Evolutionary conservation across 805 yeast genomes (phyloP).

Genomic region (Barnettozyma californica): DNA sequence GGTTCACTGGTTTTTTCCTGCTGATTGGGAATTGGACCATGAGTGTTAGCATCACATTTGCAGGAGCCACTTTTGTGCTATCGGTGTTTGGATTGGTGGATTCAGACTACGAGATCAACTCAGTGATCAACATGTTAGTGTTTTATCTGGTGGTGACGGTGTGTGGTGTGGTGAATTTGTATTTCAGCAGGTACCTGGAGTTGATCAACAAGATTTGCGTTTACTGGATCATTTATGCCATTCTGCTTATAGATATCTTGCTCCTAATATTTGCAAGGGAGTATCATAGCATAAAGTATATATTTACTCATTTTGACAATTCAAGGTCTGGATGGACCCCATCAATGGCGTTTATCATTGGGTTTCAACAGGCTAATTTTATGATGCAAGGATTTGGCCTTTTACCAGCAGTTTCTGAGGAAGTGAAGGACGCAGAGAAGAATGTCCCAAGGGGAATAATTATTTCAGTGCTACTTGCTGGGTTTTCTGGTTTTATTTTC

Average conservation of each 20-base stretch:
- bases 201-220: slow-evolving; percentile 61
- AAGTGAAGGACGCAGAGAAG: slow-evolving; percentile 68
- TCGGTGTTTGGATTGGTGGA: slow-evolving; percentile 61
- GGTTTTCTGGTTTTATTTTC: slow-evolving; percentile 66
- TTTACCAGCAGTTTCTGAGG: slow-evolving; percentile 78
- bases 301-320: slow-evolving; percentile 65
- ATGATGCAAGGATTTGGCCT: slow-evolving; percentile 81
- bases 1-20: slow-evolving; percentile 77
- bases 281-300: slow-evolving; percentile 53
- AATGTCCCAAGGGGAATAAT: slow-evolving; percentile 72
- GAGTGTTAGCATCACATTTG: slow-evolving; percentile 66
- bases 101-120: slow-evolving; percentile 52
- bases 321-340: slow-evolving; percentile 73
- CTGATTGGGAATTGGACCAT: slow-evolving; percentile 75
- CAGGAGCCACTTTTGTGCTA: slow-evolving; percentile 70
- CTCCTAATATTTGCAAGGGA: slow-evolving; percentile 50
- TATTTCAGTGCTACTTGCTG: slow-evolving; percentile 57
- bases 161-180: slow-evolving; percentile 60
- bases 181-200: slow-evolving; percentile 55
- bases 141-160: slow-evolving; percentile 51
- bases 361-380: slow-evolving; percentile 72
- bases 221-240: slow-evolving; percentile 72
- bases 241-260: slow-evolving; percentile 59
- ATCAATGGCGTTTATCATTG: slow-evolving; percentile 66
- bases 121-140: slow-evolving; percentile 48